Evolutionary conservation across 805 yeast species (phyloP).

Genomic region (Kregervanrija pseudodelftensis): DNA sequence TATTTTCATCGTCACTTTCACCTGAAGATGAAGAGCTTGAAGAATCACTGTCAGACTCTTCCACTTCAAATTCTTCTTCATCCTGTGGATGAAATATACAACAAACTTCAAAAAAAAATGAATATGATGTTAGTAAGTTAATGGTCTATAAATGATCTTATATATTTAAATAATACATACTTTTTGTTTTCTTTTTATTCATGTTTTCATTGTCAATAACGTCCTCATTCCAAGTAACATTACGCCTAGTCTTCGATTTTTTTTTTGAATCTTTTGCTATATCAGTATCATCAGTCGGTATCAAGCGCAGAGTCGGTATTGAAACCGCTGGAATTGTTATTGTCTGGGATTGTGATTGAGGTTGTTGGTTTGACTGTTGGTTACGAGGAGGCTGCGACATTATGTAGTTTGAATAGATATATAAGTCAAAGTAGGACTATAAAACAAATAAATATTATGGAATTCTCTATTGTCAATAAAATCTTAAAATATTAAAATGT

Average conservation of each 20-base stretch:
- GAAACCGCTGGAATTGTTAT: constrained; percentile 11
- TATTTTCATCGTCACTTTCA: constrained; percentile 8
- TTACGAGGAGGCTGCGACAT: neutral
- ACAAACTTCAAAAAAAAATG: constrained; percentile 39
- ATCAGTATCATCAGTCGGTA: constrained; percentile 12
- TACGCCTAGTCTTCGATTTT: constrained; percentile 28
- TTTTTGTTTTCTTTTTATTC: constrained; percentile 83
- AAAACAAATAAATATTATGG: no score
- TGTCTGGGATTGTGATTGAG: constrained; percentile 11
- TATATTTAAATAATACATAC: constrained; percentile 23
- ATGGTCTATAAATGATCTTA: neutral
- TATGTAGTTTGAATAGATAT: no score
- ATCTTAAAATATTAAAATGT: no score
- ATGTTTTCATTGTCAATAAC: constrained; percentile 86
- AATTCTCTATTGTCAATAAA: no score
- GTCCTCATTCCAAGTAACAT: constrained; percentile 79
- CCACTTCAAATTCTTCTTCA: constrained; percentile 33
- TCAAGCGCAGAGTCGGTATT: constrained; percentile 15
- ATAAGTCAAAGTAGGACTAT: no score
- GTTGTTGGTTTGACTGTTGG: constrained; percentile 2
- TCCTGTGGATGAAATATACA: constrained; percentile 80
- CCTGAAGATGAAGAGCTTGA: constrained; percentile 18
- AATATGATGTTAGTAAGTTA: constrained; percentile 8
- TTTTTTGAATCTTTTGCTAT: neutral
- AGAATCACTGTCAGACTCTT: constrained; percentile 13